Evolutionary conservation across 176 grass and related monocot species (phyloP), one percentile per base, ranked within the genome.

Genomic region (Canna indica): DNA sequence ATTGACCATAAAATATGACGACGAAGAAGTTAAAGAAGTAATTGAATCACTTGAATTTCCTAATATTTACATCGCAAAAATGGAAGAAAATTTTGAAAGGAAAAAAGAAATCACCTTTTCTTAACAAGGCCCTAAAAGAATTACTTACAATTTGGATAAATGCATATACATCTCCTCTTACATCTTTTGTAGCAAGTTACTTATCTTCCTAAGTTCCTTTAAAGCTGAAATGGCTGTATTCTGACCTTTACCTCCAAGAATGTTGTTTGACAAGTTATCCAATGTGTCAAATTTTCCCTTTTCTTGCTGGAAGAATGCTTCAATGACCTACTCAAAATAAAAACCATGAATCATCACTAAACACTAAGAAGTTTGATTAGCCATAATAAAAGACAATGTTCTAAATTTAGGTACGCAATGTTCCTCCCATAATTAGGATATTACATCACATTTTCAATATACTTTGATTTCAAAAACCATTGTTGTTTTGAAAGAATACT

Each of bases 181-280:
- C 68, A 89, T 78, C 73, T 39, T 68, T 47, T 75, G 50, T 63
- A 99, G 57, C 58, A 84, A 80, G 71, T 81, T 72, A 58, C 89
- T 86, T 20, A 99, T 85, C 71, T 84, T 99, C 71, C 70, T 75
- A 44, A 99, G 89, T 72, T 92, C 75, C 67, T 92, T 64, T 0
- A 99, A 56, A 73, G 94, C 86, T 70, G 75, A 58, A 41, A 77
- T 33, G 1, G 68, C 75, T 42, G 77, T 81, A 64, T 52, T 76
- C 78, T 81, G 83, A 39, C 83, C 81, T 73, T 58, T 73, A 38
- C 42, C 72, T 74, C 75, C 68, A 56, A 76, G 53, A 67, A 76
- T 72, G 65, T 46, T 47, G 79, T 67, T 74, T 45, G 58, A 52
- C 18, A 44, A 58, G 69, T 33, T 71, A 47, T 87, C 79, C 48